These are phyloP conservation scores for Evernia prunastri DNA, from an alignment of 495 filamentous ascomycete genomes.

Conservation along the genomic window DNA sequence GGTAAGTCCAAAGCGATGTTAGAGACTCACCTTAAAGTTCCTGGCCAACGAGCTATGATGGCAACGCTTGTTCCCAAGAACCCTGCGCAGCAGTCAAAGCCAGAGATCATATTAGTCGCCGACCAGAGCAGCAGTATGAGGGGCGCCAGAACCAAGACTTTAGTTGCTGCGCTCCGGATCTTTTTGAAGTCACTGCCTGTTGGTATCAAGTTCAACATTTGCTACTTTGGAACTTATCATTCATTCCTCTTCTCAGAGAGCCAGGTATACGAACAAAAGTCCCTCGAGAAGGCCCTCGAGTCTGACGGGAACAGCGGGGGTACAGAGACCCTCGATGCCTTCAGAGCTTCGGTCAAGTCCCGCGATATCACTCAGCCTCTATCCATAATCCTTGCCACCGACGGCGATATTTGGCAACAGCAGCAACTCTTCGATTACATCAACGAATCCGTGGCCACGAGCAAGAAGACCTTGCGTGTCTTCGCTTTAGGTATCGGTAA, in stretches of 20 bases:
- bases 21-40: slow-evolving; percentile 54
- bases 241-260: slow-evolving; percentile 56
- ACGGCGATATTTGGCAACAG: slow-evolving; percentile 62
- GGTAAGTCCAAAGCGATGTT: slow-evolving; percentile 54
- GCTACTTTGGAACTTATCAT: slow-evolving; percentile 53
- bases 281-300: slow-evolving; percentile 43
- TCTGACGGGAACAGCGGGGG: slow-evolving; percentile 54
- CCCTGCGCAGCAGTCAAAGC: slow-evolving; percentile 42
- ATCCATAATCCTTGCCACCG: slow-evolving; percentile 64
- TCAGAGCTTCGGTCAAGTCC: slow-evolving; percentile 46
- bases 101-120: slow-evolving; percentile 65
- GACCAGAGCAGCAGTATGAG: slow-evolving; percentile 65
- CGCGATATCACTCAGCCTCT: slow-evolving; percentile 47
- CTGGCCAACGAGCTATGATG: slow-evolving; percentile 59
- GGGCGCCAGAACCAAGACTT: slow-evolving; percentile 43
- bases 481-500: slow-evolving; percentile 62
- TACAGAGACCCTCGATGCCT: slow-evolving; percentile 55
- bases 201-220: slow-evolving; percentile 68
- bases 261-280: slow-evolving; percentile 45
- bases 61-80: slow-evolving; percentile 62
- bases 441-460: slow-evolving; percentile 41
- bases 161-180: slow-evolving; percentile 53
- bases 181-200: slow-evolving; percentile 65
- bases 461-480: slow-evolving; percentile 49
- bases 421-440: slow-evolving; percentile 49